phyloP scores from a whole-genome alignment of 1,139 yeast species.

The Zhuliangozyma parablackwelliae region DNA sequence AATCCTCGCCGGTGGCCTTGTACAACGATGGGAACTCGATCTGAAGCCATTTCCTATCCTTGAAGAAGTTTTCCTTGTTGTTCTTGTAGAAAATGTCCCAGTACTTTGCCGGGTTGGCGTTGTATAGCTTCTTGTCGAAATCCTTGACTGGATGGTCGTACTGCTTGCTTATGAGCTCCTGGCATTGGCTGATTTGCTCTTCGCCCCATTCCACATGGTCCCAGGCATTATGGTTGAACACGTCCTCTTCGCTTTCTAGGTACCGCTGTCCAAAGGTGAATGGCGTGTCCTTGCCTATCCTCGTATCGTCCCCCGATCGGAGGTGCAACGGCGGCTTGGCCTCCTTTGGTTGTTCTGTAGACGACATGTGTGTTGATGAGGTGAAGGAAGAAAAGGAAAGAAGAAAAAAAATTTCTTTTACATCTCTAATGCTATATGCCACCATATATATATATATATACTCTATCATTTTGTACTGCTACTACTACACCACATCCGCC shows the following conservation, averaged over 20 bases:
- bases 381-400: too few relatives aligned
- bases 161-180: conserved; percentile 70
- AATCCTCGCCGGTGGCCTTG: conserved; percentile 65
- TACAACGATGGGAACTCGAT: conserved; percentile 88
- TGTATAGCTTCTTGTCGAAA: conserved; percentile 74
- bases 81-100: conserved; percentile 95
- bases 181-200: conserved; percentile 75
- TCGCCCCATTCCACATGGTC: conserved; percentile 98
- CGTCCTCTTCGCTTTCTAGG: conserved; percentile 68
- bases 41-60: conserved; percentile 93
- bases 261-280: conserved; percentile 87
- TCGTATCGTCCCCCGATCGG: conserved; percentile 23
- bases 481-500: background rate
- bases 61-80: conserved; percentile 89
- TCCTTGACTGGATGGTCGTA: conserved; percentile 79
- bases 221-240: conserved; percentile 94
- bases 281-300: conserved; percentile 84
- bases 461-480: background rate
- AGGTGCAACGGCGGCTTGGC: conserved; percentile 26
- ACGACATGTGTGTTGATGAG: too few relatives aligned
- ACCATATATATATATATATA: background rate
- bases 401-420: too few relatives aligned
- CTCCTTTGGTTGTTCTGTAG: conserved; percentile 2
- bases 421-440: too few relatives aligned
- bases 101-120: conserved; percentile 83